Evolutionary conservation across 148 eudicot genomes (phyloP), one percentile per base, ranked within the genome.

Genomic region (Pouteria glomerata): DNA sequence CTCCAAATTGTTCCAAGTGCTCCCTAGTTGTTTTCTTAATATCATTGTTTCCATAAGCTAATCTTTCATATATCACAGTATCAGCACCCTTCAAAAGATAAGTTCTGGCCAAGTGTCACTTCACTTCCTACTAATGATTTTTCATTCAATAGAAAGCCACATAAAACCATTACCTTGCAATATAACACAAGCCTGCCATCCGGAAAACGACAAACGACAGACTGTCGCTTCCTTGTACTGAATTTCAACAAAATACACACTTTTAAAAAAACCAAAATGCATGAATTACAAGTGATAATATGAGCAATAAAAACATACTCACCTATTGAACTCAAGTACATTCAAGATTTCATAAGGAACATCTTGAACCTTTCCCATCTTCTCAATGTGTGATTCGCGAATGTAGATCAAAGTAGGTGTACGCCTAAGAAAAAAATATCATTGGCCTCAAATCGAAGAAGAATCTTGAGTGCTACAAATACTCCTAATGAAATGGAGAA

Each of bases 301-400:
- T 3, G 10, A 57, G 69, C 41, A 35, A 76, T 57, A 63, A 66
- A 41, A 48, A 63, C 51, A 7, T 35, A 77, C 80, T 59, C 71
- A 91, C 97, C 99, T 95, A 80, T 95, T 95, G 60, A 95, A 95
- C 83, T 95, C 99, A 56, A 95, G 96, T 77, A 95, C 97, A 53
- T 95, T 95, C 81, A 95, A 73, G 74, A 95, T 95, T 79, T 95
- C 99, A 59, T 95, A 95, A 27, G 88, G 68, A 66, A 88, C 90
- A 44, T 95, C 99, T 76, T 86, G 79, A 62, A 89, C 76, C 79
- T 82, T 80, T 64, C 99, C 99, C 96, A 95, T 86, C 82, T 87
- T 91, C 81, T 89, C 93, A 59, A 84, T 89, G 77, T 95, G 93
- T 47, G 99, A 95, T 80, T 95, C 99, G 8, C 99, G 96, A 69